Percentiles rank a stretch among this genome's conserved stretches.
phyloP scores from a whole-genome alignment of 108 stramenopile species.

The Mediolabrus comicus region DNA sequence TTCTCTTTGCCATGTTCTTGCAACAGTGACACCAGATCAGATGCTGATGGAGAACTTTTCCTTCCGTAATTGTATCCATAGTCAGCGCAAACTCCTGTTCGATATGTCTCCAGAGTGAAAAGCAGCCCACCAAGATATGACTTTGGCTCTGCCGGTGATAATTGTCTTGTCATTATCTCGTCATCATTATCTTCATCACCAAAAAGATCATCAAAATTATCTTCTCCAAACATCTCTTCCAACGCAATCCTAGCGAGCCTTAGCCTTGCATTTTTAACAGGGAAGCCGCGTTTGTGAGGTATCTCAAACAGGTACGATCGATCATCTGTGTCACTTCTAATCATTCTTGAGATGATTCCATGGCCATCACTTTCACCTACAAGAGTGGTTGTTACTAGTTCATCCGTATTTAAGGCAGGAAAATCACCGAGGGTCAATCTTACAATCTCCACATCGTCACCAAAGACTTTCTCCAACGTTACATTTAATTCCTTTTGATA shows the following conservation, averaged over 20 bases:
- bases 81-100: conserved; percentile 68
- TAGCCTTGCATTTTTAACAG: conserved; percentile 40
- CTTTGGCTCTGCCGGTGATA: conserved; percentile 52
- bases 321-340: conserved; percentile 7
- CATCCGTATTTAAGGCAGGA: conserved; percentile 2
- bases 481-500: conserved; percentile 20
- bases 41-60: conserved; percentile 55
- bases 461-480: conserved; percentile 25
- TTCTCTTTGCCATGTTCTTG: conserved; percentile 4
- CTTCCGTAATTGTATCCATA: conserved; percentile 80
- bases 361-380: conserved; percentile 32
- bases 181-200: conserved; percentile 17
- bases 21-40: conserved; percentile 31
- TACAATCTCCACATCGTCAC: conserved; percentile 31
- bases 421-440: conserved; percentile 34
- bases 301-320: conserved; percentile 38
- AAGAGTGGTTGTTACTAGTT: conserved; percentile 8
- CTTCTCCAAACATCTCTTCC: conserved; percentile 56
- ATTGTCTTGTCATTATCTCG: conserved; percentile 28
- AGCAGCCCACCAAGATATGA: conserved; percentile 76
- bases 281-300: conserved; percentile 16
- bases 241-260: conserved; percentile 63
- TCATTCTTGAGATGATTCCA: conserved; percentile 40
- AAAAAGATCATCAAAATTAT: conserved; percentile 37
- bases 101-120: conserved; percentile 87